These are phyloP conservation scores for Hymenoscyphus occultus DNA, from an alignment of 2,329 filamentous ascomycete species.

Conservation along the genomic window DNA sequence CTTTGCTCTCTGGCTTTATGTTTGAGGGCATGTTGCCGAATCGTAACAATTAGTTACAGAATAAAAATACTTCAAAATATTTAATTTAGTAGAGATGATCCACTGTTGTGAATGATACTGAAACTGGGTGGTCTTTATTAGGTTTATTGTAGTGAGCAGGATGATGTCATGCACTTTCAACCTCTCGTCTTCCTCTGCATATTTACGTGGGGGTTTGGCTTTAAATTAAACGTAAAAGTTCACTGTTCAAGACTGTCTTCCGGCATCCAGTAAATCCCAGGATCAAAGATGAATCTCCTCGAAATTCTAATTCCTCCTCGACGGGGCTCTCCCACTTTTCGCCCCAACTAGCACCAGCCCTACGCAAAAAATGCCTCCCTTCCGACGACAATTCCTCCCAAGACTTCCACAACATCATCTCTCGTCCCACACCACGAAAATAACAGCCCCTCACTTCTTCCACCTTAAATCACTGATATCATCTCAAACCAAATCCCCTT, in stretches of 20 bases:
- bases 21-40: conserved; percentile 13
- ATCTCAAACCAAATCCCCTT: too few relatives aligned
- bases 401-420: not conserved
- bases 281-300: too few relatives aligned
- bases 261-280: too few relatives aligned
- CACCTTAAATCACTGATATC: too few relatives aligned
- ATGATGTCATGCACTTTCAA: not conserved
- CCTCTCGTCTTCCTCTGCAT: not conserved
- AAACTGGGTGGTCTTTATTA: not conserved
- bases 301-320: too few relatives aligned
- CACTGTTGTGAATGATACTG: not conserved
- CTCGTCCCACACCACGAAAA: not conserved
- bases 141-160: not conserved
- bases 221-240: not conserved
- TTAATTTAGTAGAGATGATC: not conserved
- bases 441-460: too few relatives aligned
- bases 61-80: conserved; percentile 26
- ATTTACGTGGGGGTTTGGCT: not conserved
- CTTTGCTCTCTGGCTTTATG: conserved; percentile 23
- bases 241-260: too few relatives aligned
- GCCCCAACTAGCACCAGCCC: not conserved
- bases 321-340: not conserved
- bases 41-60: conserved; percentile 20
- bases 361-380: not conserved
- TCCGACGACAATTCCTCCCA: not conserved